Evolutionary conservation across 2,329 filamentous ascomycete species (phyloP).

Genomic region (Trichoderma koningii): DNA sequence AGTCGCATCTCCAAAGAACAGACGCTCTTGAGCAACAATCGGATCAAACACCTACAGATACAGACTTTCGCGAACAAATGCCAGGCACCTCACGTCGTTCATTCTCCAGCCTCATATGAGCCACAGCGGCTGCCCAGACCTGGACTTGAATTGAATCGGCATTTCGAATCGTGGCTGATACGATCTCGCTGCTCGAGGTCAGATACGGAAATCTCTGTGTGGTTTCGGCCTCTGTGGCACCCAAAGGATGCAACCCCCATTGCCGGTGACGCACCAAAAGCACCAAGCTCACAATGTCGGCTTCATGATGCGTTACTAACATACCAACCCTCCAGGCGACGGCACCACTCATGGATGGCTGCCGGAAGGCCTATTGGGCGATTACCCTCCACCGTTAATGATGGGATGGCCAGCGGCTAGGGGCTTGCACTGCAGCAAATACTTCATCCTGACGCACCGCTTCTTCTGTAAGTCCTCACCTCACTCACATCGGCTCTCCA

Average conservation of each 20-base stretch:
- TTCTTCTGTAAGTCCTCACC: not conserved
- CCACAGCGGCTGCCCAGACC: not conserved
- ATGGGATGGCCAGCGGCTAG: not conserved
- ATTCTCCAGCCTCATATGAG: not conserved
- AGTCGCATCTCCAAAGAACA: too few species aligned
- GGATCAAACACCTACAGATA: not conserved
- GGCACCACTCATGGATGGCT: not conserved
- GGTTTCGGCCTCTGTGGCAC: not conserved
- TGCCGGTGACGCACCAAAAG: not conserved
- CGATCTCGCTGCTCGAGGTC: not conserved
- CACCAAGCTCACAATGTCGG: not conserved
- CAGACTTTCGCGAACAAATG: not conserved
- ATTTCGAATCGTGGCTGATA: not conserved
- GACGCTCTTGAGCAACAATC: too few species aligned
- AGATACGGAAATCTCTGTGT: not conserved
- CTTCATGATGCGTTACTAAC: not conserved
- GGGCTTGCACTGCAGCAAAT: not conserved
- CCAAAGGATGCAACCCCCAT: not conserved
- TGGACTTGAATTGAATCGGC: not conserved
- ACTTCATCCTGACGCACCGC: conserved; percentile 20
- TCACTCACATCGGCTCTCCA: conserved; percentile 3
- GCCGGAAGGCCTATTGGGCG: not conserved
- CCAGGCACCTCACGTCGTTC: not conserved
- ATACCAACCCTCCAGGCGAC: not conserved
- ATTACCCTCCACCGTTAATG: not conserved